These are phyloP conservation scores for Dothideomycetes sp. DNA, from an alignment of 2,329 filamentous ascomycete species.

Conservation along the genomic window DNA sequence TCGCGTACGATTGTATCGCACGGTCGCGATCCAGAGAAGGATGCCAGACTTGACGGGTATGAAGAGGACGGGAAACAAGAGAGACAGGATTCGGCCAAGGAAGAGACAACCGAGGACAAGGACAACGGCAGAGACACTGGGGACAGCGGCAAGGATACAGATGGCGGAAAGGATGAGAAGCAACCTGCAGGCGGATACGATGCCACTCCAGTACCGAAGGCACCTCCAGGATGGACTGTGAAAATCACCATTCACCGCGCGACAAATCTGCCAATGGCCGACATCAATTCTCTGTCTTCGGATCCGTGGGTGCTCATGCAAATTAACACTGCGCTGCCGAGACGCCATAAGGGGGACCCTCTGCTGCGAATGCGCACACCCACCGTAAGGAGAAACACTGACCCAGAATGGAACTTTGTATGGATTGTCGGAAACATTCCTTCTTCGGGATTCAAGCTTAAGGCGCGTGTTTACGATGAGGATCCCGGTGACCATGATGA, in stretches of 20 bases:
- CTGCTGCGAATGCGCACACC: slow-evolving; percentile 63
- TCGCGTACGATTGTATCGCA: background rate
- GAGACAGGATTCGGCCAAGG: background rate
- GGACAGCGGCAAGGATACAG: too few relatives aligned
- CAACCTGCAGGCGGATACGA: slow-evolving; percentile 71
- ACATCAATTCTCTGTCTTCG: slow-evolving; percentile 66
- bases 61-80: background rate
- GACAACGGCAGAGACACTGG: too few relatives aligned
- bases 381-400: slow-evolving; percentile 61
- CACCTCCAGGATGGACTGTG: slow-evolving; percentile 71
- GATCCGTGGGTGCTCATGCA: slow-evolving; percentile 77
- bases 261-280: slow-evolving; percentile 70
- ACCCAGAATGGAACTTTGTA: slow-evolving; percentile 73
- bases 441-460: slow-evolving; percentile 68
- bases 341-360: slow-evolving; percentile 79
- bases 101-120: slow-evolving; percentile 7
- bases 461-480: slow-evolving; percentile 83
- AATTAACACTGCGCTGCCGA: slow-evolving; percentile 60
- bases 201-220: slow-evolving; percentile 63
- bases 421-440: slow-evolving; percentile 89
- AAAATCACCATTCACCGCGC: slow-evolving; percentile 78
- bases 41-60: background rate
- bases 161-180: slow-evolving; percentile 25
- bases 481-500: slow-evolving; percentile 81
- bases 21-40: background rate